phyloP scores from a whole-genome alignment of 306 rosid species.

The Citrullus mucosospermus region DNA sequence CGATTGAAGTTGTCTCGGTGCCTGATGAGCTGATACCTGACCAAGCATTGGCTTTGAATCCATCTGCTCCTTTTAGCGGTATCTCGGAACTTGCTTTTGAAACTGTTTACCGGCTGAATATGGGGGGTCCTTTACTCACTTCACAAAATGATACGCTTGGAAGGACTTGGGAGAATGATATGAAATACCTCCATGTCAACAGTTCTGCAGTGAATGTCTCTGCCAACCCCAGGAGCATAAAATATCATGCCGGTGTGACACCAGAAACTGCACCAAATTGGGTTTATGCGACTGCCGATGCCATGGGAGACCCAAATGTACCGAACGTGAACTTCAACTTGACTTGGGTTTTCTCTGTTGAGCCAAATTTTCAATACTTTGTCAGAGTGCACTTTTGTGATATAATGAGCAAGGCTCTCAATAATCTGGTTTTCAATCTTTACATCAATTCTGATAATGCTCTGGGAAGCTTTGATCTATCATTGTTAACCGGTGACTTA shows the following conservation, averaged over 20 bases:
- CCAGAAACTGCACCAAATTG: conserved; percentile 73
- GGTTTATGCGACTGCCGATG: conserved; percentile 86
- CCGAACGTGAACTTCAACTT: conserved; percentile 64
- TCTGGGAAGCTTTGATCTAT: conserved; percentile 54
- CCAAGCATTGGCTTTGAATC: conserved; percentile 60
- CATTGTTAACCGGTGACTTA: conserved; percentile 47
- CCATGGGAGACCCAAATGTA: conserved; percentile 58
- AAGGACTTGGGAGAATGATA: conserved; percentile 86
- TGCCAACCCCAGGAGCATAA: conserved; percentile 43
- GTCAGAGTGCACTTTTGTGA: conserved; percentile 81
- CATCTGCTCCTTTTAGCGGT: conserved; percentile 46
- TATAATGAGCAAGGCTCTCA: conserved; percentile 59
- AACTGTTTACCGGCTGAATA: conserved; percentile 72
- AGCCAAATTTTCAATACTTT: conserved; percentile 55
- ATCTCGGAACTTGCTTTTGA: conserved; percentile 56
- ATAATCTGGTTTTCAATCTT: conserved; percentile 64
- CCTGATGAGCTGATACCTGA: conserved; percentile 62
- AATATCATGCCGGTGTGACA: conserved; percentile 36
- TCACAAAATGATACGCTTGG: conserved; percentile 76
- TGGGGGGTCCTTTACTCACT: conserved; percentile 77
- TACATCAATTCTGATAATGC: conserved; percentile 61
- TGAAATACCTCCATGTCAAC: conserved; percentile 67
- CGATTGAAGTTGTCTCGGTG: conserved; percentile 82
- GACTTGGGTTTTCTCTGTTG: conserved; percentile 77
- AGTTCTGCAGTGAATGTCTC: conserved; percentile 56